Base-by-base conservation (phyloP, 306 rosid genomes). In the Cicer arietinum region DNA sequence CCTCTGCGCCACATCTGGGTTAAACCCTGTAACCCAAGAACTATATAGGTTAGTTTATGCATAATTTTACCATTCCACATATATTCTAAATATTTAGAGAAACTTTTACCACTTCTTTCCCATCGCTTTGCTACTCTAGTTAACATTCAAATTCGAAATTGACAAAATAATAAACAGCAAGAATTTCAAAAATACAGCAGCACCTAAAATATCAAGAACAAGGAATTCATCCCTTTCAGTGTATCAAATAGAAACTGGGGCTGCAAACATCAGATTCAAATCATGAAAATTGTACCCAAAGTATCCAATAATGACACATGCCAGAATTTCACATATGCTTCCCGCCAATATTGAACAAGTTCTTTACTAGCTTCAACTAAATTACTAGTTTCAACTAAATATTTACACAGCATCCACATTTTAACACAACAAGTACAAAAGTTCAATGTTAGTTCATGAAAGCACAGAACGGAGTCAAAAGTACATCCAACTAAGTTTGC, bases 1-100 rank as follows among this genome's bases (percentile, higher is more conserved):
- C 88, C 20, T 62, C 82, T 52, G 60, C 85, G 85, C 96, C 87
- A 86, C 94, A 89, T 80, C 25, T 37, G 35, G 51, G n/a, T 11
- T n/a, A 80, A 81, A 63, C 81, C 81, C 59, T 47, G 12, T 62
- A 39, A 60, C 66, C 17, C 43, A 30, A 60, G 17, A 37, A 60
- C 17, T 30, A 35, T 3, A 30, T 35, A 60, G 12, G 66, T 35
- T 12, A 60, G 43, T 60, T 60, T 13, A 39, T 7, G 43, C 44
- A 35, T 2, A 60, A 3, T 60, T 60, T 60, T 30, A 60, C 43
- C 18, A 60, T 60, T 12, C 17, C 18, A 2, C 66, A 35, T 25
- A 12, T 12, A 25, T 6, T 13, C 4, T 12, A 13, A 35, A 60
- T 2, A 35, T 30, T 60, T 35, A 12, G 43, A n/a, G 18, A 59